These are phyloP conservation scores for Coniochaeta prunicola DNA, from an alignment of 2,329 filamentous ascomycete genomes.

Conservation along the genomic window DNA sequence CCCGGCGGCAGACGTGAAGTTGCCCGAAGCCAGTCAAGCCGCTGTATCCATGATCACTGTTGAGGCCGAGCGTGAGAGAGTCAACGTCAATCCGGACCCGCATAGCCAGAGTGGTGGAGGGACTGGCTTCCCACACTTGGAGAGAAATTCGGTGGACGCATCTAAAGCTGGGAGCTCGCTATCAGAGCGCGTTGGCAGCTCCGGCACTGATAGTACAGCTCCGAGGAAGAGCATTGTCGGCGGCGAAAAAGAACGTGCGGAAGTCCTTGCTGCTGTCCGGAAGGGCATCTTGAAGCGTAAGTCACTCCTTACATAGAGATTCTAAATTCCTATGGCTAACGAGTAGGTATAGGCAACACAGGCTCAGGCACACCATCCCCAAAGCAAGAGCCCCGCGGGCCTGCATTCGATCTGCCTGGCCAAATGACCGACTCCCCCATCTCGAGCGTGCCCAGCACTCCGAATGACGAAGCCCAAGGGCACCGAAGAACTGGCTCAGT, in stretches of 20 bases:
- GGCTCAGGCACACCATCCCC: background rate
- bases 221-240: conserved; percentile 84
- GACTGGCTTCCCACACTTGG: conserved; percentile 77
- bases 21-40: conserved; percentile 65
- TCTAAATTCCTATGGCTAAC: background rate
- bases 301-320: conserved; percentile 18
- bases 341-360: conserved; percentile 6
- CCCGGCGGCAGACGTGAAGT: conserved; percentile 59
- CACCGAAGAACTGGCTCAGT: conserved; percentile 64
- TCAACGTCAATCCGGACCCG: conserved; percentile 68
- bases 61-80: conserved; percentile 80
- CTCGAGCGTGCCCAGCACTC: conserved; percentile 83
- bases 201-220: conserved; percentile 52
- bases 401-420: conserved; percentile 53
- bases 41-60: conserved; percentile 92
- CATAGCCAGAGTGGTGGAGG: conserved; percentile 61
- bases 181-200: conserved; percentile 46
- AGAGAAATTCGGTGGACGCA: conserved; percentile 73
- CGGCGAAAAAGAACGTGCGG: conserved; percentile 81
- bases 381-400: conserved; percentile 38
- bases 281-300: conserved; percentile 93
- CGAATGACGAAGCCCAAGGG: conserved; percentile 65
- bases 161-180: conserved; percentile 35
- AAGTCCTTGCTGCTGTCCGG: conserved; percentile 84
- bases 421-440: conserved; percentile 68